Base-by-base conservation (phyloP, 1,284 basidiomycete species). In the Mycena citricolor region DNA sequence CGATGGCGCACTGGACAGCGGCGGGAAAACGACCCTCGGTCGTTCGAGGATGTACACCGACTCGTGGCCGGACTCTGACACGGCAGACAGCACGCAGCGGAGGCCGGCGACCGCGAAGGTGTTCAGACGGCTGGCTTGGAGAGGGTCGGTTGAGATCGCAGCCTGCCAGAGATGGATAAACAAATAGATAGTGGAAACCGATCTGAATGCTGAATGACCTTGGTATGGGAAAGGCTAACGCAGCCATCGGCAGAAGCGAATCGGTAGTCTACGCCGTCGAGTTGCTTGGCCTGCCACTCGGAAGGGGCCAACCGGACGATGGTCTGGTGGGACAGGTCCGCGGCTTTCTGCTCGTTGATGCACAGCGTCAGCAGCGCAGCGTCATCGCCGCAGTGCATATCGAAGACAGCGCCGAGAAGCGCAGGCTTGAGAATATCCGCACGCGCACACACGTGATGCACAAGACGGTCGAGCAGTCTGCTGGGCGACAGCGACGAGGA, bases 11-110 rank as follows among this genome's bases (percentile, higher is more conserved):
- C 56, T 59, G 23, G 62, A 68, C 8, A 80, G 59, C 1, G 72
- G 73, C 25, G 68, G 72, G 62, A 92, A 92, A 31, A 72, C 70
- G 54, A 88, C 80, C 0, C 73, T 57, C 0, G 92, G 86, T 35
- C 79, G 77, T 65, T 95, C 90, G 34, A 97, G 76, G 30, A 75
- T 78, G 79, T 61, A 87, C 59, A 58, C 74, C 44, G 49, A 60
- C 21, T 55, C 54, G 6, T 53, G 46, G 10, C 57, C 54, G 8
- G 52, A 46, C 36, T 52, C 42, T 5, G 64, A 49, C 4, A 61
- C 53, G n/a, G 57, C 24, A 24, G 65, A 61, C 17, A 67, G 39
- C 37, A 71, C 55, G n/a, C 63, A 59, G 14, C 70, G 69, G 22
- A 74, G 61, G 8, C 57, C 56, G 6, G 66, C 64, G 8, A 60